A percentile compares a stretch with the other conserved stretches of the same genome.
Conservation (phyloP, 768 basidiomycete genomes). For the Mycena maculata region DNA sequence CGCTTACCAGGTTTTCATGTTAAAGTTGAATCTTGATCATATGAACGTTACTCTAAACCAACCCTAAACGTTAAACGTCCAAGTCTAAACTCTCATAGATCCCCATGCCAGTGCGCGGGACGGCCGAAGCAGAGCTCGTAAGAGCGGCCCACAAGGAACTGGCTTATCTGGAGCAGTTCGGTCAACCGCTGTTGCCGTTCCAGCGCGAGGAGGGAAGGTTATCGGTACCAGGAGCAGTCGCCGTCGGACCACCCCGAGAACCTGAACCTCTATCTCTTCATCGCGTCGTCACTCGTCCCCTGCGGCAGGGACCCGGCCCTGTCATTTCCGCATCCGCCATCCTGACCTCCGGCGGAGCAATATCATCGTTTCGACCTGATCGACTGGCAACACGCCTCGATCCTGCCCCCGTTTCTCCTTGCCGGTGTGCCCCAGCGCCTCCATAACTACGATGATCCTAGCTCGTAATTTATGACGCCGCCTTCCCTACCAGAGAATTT, state of each 20-base stretch:
- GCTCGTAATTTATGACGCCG: constrained; percentile 50
- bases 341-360: constrained; percentile 63
- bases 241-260: constrained; percentile 60
- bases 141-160: constrained; percentile 58
- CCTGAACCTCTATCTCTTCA: constrained; percentile 58
- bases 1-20: too few relatives aligned
- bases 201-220: constrained; percentile 56
- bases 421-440: constrained; percentile 55
- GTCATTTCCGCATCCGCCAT: constrained; percentile 63
- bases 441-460: constrained; percentile 59
- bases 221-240: constrained; percentile 57
- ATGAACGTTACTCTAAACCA: too few relatives aligned
- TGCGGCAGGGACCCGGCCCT: constrained; percentile 51
- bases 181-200: constrained; percentile 59
- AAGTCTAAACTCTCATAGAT: too few relatives aligned
- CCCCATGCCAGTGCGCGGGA: too few relatives aligned
- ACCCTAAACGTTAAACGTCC: too few relatives aligned
- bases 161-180: constrained; percentile 60
- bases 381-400: constrained; percentile 68
- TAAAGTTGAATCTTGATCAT: too few relatives aligned
- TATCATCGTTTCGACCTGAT: constrained; percentile 59
- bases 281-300: constrained; percentile 60
- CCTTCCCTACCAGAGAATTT: constrained; percentile 58
- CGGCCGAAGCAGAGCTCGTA: constrained; percentile 56
- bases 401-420: constrained; percentile 64